Evolutionary conservation across 352 stramenopile species (phyloP).

Genomic region (Phytophthora tentaculata): DNA sequence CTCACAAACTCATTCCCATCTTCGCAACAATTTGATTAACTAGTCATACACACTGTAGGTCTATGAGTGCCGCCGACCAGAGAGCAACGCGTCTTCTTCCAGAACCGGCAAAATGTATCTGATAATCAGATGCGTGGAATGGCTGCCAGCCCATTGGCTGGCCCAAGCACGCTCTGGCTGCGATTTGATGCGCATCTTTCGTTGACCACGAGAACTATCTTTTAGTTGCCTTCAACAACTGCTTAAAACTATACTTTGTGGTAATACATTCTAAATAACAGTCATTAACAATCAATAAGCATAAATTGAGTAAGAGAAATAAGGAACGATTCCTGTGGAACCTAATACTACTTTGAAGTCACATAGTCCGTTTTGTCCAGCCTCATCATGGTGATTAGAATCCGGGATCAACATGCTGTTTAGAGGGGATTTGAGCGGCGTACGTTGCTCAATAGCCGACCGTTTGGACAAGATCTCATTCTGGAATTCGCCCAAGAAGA

Average conservation of each 20-base stretch:
- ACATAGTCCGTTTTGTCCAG: conserved; percentile 17
- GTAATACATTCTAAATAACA: background rate
- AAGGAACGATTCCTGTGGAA: no score
- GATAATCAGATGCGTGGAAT: conserved; percentile 23
- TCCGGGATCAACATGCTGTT: conserved; percentile 36
- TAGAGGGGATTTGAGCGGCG: conserved; percentile 22
- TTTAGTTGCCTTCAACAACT: conserved; percentile 2
- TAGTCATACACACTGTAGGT: no score
- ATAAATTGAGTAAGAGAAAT: no score
- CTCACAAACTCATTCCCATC: no score
- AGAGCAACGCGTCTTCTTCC: background rate
- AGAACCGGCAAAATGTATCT: conserved; percentile 5
- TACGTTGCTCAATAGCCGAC: conserved; percentile 21
- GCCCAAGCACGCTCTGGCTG: conserved; percentile 11
- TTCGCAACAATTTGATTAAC: no score
- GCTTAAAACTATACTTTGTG: background rate
- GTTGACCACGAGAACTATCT: conserved; percentile 27
- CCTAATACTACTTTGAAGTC: no score
- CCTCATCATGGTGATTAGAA: conserved; percentile 38
- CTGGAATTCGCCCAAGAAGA: conserved; percentile 43
- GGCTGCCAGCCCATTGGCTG: no score
- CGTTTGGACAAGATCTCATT: conserved; percentile 38
- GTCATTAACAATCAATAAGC: background rate
- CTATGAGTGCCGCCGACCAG: no score
- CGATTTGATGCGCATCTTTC: conserved; percentile 24